These are phyloP conservation scores for Leccinum truebloodii DNA, from an alignment of 768 basidiomycete species.

Conservation along the genomic window DNA sequence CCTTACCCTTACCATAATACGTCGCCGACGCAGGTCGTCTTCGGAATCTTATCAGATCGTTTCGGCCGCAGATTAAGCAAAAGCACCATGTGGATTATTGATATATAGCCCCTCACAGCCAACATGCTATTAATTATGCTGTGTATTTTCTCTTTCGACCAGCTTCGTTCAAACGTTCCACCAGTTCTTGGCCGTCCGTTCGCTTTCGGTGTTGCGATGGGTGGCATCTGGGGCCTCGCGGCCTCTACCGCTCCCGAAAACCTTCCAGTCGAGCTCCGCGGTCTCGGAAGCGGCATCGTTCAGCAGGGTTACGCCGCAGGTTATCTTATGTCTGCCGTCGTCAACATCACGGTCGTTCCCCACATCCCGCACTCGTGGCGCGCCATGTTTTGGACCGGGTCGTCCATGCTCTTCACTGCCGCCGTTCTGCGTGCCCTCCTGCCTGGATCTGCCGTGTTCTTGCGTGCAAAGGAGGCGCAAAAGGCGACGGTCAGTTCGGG, in stretches of 20 bases:
- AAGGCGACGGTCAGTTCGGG: constrained; percentile 38
- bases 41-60: constrained; percentile 83
- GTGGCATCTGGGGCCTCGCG: constrained; percentile 87
- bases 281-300: constrained; percentile 80
- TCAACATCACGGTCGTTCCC: constrained; percentile 67
- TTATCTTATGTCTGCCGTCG: constrained; percentile 80
- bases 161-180: constrained; percentile 77
- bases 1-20: neutral
- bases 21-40: constrained; percentile 47
- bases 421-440: constrained; percentile 65
- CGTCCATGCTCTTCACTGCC: constrained; percentile 69
- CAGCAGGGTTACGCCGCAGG: constrained; percentile 94
- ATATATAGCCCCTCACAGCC: constrained; percentile 74
- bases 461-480: constrained; percentile 60
- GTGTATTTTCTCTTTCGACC: constrained; percentile 72
- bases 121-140: constrained; percentile 76
- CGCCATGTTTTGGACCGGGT: constrained; percentile 76
- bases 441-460: constrained; percentile 79
- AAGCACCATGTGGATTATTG: too few species aligned
- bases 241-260: constrained; percentile 87
- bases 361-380: constrained; percentile 56
- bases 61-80: constrained; percentile 79
- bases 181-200: constrained; percentile 79
- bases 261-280: constrained; percentile 86
- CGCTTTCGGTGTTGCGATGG: constrained; percentile 86